Base-by-base conservation (phyloP, 148 eudicot genomes). In the Amaranthus cruentus region DNA sequence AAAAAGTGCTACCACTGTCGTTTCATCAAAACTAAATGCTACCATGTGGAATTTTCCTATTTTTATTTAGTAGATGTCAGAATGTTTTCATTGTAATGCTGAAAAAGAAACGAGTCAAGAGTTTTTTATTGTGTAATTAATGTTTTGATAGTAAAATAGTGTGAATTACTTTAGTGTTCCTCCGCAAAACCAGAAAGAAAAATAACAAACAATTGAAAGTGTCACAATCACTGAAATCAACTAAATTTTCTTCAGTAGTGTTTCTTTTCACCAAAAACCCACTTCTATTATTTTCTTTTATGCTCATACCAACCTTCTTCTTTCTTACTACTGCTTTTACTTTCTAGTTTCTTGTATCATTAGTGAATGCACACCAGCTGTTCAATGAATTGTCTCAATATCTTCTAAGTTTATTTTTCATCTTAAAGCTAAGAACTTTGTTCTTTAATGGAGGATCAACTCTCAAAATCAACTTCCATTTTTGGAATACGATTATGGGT, bases 401-500 rank as follows among this genome's bases (percentile, higher is more conserved):
- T 4, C 13, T 8, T 51, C 15, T 66, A 38, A 71, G 6, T 43
- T 55, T 62, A 15, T 62, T 62, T 28, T 42, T 7, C 64, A 59
- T 18, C 38, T 2, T 8, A 48, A 9, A 42, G 42, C 21, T 15
- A 6, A 11, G 47, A 21, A 56, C 15, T 0, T 4, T 6, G 63
- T 49, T 50, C 77, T 58, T 58, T 55, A 61, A 76, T 86, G 87
- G 81, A 81, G 61, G 84, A 86, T 42, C 83, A 85, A 47, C 88
- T 85, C 67, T 85, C 90, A 0, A 83, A 78, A 55, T 76, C 78
- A 50, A 85, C 88, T 57, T 84, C 81, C 5, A 79, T 88, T 48
- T 88, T 88, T 59, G 88, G 88, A 9, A 80, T 88, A 0, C 68
- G 76, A 21, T 77, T 85, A 75, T 85, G 86, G 87, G 87, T 85